These are phyloP conservation scores for Nannizzia gypsea DNA, from an alignment of 2,329 filamentous ascomycete genomes.

Conservation along the genomic window DNA sequence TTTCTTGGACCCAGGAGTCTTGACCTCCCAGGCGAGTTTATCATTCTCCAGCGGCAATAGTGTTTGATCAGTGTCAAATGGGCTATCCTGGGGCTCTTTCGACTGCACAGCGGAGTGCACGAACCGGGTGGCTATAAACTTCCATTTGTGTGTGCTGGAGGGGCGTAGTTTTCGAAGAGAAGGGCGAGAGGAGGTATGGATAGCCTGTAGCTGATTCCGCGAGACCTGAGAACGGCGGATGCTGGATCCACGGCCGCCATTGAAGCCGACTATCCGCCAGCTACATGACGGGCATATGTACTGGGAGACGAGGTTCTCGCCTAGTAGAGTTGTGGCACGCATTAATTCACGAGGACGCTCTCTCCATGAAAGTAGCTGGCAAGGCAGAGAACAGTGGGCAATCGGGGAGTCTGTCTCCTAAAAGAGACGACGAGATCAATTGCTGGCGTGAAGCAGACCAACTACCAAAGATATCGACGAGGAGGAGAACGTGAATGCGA, in stretches of 20 bases:
- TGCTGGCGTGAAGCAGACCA: neutral
- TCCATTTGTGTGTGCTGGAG: slow-evolving; percentile 1
- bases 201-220: slow-evolving; percentile 3
- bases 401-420: neutral
- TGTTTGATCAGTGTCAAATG: neutral
- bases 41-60: neutral
- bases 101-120: neutral
- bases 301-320: slow-evolving; percentile 23
- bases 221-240: neutral
- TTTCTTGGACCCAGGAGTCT: neutral
- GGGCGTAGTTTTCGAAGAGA: slow-evolving; percentile 4
- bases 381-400: neutral
- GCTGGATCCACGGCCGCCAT: slow-evolving; percentile 7
- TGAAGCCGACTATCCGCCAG: slow-evolving; percentile 12
- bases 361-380: neutral
- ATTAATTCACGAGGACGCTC: neutral
- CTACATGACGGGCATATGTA: slow-evolving; percentile 19
- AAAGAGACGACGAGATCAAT: neutral
- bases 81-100: neutral
- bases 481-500: neutral
- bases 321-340: slow-evolving; percentile 15
- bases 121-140: neutral
- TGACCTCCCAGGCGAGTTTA: neutral
- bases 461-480: neutral
- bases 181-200: slow-evolving; percentile 6